Evolutionary conservation across 2,329 filamentous ascomycete species (phyloP), one percentile per base, ranked within the genome.

Genomic region (Verticillium isaacii): DNA sequence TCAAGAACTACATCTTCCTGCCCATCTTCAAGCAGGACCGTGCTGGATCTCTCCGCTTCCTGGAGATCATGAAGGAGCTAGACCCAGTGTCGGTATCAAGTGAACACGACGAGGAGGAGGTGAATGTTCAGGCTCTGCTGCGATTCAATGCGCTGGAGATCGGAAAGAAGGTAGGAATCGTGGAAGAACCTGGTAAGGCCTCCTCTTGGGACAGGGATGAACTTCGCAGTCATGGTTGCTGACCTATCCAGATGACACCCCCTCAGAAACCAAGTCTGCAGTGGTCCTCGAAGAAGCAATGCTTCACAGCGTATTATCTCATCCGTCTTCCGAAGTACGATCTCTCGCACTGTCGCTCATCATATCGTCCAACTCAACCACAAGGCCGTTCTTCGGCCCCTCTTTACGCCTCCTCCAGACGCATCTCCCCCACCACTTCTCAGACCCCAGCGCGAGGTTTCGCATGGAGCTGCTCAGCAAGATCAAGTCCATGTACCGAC

Each of bases 401-500:
- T 83, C 88, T 0, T 79, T 97, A 2, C 73, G 76, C 3, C 81
- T 89, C 14, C 77, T 98, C 2, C 82, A 82, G 60, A 80, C 78
- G 37, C 86, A 91, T 62, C 76, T 98, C 3, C 82, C 85, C 1
- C 84, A 88, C 17, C 86, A 94, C 65, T 89, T 96, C 71, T 86
- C 92, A 3, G 93, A 97, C 65, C 87, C 91, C 0, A 93, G 97
- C 71, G 88, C 94, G 6, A 92, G 94, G 68, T 90, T 93, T 66
- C 87, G 95, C 61, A 89, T 93, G 62, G 92, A 96, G 67, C 82
- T 96, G 1, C 81, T 94, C 32, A 87, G 87, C 29, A 85, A 91
- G 64, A 86, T 89, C 2, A 89, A 91, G 64, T 88, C 89, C 67
- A 86, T 98, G 72, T 85, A 93, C 62, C 88, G 90, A 68, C 87